Base-by-base conservation (phyloP, 2,329 filamentous ascomycete species). In the Decorospora gaudefroyi region DNA sequence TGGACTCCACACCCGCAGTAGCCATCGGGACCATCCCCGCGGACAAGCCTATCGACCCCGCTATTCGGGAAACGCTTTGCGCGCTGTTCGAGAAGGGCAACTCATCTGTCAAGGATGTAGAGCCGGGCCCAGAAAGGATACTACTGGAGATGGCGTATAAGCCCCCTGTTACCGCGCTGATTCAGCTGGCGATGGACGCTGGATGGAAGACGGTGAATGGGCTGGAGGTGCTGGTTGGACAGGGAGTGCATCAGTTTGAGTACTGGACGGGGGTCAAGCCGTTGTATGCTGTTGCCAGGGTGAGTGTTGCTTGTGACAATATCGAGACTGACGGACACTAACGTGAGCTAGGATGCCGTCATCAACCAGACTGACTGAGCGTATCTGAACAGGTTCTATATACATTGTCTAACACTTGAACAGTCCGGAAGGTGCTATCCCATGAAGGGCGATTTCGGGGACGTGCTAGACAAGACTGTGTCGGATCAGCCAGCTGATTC, bases 71-170 rank as follows among this genome's bases (percentile, higher is more conserved):
- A 56, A 76, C 87, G 1, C 73, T 96, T 11, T 74, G 74, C 53
- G 60, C 69, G 3, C 68, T 84, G 44, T 81, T 85, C 51, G 64
- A 70, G 16, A 67, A 62, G 26, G 62, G 58, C 3, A 60, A 62
- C 18, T 28, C 33, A 5, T 38, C 32, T 2, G 39, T 47, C 3
- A 37, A 32, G 49, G 40, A 38, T n/a, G 54, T 54, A 17, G 46
- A 53, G 9, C 40, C 42, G 1, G 57, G 40, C 6, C 67, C 67
- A 16, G 71, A 72, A 37, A 71, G 70, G 4, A 72, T 93, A 9
- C 72, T 97, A 49, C 74, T 97, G 3, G 93, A 99, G 71, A 96
- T 99, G 91, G 92, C 93, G 2, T 99, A 99, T 72, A 95, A 92
- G 71, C 93, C 93, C 13, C 77, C 81, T 0, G 80, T 88, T 38